These are phyloP conservation scores for Umbelopsis sp. DNA, from an alignment of 192 early-diverging fungal genomes.

Conservation along the genomic window DNA sequence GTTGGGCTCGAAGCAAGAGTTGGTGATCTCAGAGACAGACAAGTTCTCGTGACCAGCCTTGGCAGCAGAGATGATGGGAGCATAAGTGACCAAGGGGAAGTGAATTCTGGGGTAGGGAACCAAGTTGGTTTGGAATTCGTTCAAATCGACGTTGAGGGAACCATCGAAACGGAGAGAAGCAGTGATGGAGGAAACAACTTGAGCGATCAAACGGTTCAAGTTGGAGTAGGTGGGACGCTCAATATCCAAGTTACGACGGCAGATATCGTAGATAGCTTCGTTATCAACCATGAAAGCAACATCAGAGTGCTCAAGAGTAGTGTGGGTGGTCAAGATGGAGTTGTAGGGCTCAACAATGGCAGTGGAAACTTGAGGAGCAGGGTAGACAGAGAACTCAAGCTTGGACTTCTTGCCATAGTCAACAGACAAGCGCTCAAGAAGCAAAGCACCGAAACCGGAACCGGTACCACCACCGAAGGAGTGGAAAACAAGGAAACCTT, in stretches of 20 bases:
- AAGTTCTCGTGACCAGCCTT: slow-evolving; percentile 98
- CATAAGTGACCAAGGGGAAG: slow-evolving; percentile 98
- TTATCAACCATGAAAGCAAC: slow-evolving; percentile 99
- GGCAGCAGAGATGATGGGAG: slow-evolving; percentile 90
- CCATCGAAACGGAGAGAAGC: slow-evolving; percentile 98
- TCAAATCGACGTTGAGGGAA: slow-evolving; percentile 98
- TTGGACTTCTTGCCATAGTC: slow-evolving; percentile 99
- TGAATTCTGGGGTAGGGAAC: slow-evolving; percentile 99
- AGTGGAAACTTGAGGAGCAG: slow-evolving; percentile 96
- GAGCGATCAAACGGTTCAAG: slow-evolving; percentile 96
- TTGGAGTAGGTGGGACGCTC: slow-evolving; percentile 96
- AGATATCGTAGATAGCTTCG: slow-evolving; percentile 99
- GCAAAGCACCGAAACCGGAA: slow-evolving; percentile 97
- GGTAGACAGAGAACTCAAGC: slow-evolving; percentile 99
- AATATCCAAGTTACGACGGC: slow-evolving; percentile 97
- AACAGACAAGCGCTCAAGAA: slow-evolving; percentile 97
- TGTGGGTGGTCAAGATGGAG: slow-evolving; percentile 99
- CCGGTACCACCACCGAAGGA: slow-evolving; percentile 99
- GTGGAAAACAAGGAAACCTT: slow-evolving; percentile 99
- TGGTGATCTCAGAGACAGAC: slow-evolving; percentile 88
- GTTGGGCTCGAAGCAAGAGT: slow-evolving; percentile 94
- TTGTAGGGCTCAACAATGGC: slow-evolving; percentile 98
- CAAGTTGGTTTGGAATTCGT: slow-evolving; percentile 99
- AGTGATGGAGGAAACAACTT: slow-evolving; percentile 99
- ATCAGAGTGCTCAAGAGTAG: slow-evolving; percentile 98